Conservation (phyloP, 108 stramenopile genomes). For the Discostella pseudostelligera region DNA sequence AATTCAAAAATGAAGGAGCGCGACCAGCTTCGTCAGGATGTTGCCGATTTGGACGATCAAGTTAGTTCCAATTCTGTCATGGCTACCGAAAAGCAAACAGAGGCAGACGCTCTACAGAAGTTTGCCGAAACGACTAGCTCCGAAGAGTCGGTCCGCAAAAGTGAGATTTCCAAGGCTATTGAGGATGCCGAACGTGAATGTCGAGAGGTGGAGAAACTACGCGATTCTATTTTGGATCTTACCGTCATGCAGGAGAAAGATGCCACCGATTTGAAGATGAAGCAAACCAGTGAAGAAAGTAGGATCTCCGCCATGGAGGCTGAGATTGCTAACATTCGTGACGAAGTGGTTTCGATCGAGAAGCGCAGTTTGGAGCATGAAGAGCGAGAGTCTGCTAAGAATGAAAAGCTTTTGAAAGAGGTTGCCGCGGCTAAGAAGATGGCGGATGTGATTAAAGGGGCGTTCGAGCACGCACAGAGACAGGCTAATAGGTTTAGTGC, state of each 20-base stretch:
- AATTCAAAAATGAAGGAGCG: conserved; percentile 14
- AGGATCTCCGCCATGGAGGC: conserved; percentile 25
- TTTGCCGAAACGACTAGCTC: conserved; percentile 16
- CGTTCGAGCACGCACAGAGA: conserved; percentile 34
- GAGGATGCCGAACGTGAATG: conserved; percentile 30
- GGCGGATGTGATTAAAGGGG: conserved; percentile 26
- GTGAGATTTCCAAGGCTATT: conserved; percentile 16
- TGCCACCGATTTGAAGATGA: conserved; percentile 23
- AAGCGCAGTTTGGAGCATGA: conserved; percentile 5
- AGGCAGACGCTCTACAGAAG: conserved; percentile 20
- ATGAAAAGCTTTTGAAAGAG: conserved; percentile 18
- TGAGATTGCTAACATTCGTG: conserved; percentile 25
- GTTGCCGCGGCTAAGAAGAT: conserved; percentile 29
- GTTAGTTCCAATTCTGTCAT: conserved; percentile 10
- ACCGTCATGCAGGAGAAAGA: conserved; percentile 33
- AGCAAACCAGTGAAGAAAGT: conserved; percentile 13
- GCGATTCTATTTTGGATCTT: conserved; percentile 36
- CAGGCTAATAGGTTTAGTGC: conserved; percentile 29
- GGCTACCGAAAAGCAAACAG: conserved; percentile 17
- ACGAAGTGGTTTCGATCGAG: conserved; percentile 21
- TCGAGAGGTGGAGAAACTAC: conserved; percentile 33
- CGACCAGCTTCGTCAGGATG: conserved; percentile 18
- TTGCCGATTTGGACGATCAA: conserved; percentile 17
- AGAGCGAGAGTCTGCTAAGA: conserved; percentile 12
- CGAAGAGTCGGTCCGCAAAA: conserved; percentile 20